These are phyloP conservation scores for Zychaea mexicana DNA, from an alignment of 371 early-diverging fungal species.

Conservation along the genomic window DNA sequence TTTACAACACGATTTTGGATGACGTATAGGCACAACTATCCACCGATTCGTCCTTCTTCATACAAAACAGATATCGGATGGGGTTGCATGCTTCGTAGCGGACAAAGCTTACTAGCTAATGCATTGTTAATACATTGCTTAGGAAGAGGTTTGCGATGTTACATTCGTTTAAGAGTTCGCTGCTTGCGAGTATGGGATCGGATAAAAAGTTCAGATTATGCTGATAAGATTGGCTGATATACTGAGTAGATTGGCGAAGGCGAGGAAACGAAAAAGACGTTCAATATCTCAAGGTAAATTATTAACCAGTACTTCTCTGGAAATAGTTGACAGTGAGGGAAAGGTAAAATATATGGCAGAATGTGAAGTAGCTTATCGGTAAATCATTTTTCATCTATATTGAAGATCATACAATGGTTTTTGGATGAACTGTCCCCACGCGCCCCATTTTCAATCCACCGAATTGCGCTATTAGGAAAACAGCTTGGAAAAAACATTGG, in stretches of 20 bases:
- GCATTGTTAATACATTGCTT: slow-evolving; percentile 74
- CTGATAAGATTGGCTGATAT: not conserved
- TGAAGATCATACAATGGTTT: slow-evolving; percentile 86
- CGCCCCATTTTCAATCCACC: slow-evolving; percentile 90
- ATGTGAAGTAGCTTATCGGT: not conserved
- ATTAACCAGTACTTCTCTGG: no score
- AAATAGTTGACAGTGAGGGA: no score
- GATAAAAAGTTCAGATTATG: no score
- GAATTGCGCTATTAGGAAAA: slow-evolving; percentile 84
- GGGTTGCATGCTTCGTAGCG: slow-evolving; percentile 98
- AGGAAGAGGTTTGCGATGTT: slow-evolving; percentile 57
- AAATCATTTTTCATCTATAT: slow-evolving; percentile 2
- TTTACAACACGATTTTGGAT: slow-evolving; percentile 86
- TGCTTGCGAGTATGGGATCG: not conserved
- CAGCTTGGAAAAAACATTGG: slow-evolving; percentile 90
- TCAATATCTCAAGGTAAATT: slow-evolving; percentile 48
- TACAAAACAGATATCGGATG: slow-evolving; percentile 91
- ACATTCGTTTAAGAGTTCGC: not conserved
- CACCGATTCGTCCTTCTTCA: slow-evolving; percentile 77
- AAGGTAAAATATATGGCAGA: slow-evolving; percentile 8
- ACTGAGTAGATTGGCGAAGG: slow-evolving; percentile 56
- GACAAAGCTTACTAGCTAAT: slow-evolving; percentile 91
- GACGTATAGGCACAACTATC: slow-evolving; percentile 90
- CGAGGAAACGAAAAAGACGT: slow-evolving; percentile 33
- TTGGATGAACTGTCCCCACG: slow-evolving; percentile 76